Evolutionary conservation across 768 basidiomycete genomes (phyloP).

Genomic region (Rickenella mellea): DNA sequence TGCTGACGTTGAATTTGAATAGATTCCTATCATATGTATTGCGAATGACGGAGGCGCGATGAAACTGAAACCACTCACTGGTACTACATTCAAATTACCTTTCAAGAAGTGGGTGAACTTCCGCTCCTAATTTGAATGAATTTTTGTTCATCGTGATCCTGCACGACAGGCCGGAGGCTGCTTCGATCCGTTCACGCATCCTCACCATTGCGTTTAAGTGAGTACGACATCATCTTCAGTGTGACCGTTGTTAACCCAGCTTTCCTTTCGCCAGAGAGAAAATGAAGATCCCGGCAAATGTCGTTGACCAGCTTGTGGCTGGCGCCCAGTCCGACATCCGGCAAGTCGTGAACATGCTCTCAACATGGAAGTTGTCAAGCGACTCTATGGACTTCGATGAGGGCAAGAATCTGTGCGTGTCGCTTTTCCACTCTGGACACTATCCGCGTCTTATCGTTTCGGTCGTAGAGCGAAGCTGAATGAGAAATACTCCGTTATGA

Average conservation of each 20-base stretch:
- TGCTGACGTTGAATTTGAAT: not conserved
- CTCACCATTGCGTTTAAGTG: conserved; percentile 86
- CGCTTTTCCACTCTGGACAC: not conserved
- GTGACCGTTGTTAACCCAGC: not conserved
- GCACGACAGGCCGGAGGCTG: conserved; percentile 58
- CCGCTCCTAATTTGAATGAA: not conserved
- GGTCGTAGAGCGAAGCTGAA: conserved; percentile 67
- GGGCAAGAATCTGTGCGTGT: conserved; percentile 76
- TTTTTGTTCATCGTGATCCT: conserved; percentile 4
- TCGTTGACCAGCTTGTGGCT: conserved; percentile 82
- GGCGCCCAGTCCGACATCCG: conserved; percentile 95
- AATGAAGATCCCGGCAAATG: conserved; percentile 84
- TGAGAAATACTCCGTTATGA: conserved; percentile 85
- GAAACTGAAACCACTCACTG: conserved; percentile 81
- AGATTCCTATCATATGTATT: conserved; percentile 97
- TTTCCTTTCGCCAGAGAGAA: conserved; percentile 54
- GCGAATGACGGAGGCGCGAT: conserved; percentile 84
- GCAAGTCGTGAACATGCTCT: conserved; percentile 95
- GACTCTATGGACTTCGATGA: conserved; percentile 84
- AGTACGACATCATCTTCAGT: conserved; percentile 14
- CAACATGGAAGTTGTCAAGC: conserved; percentile 89
- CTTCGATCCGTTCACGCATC: conserved; percentile 74
- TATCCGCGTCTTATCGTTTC: not conserved
- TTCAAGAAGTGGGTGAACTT: conserved; percentile 59
- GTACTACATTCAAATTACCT: conserved; percentile 61